These are phyloP conservation scores for Saccharomycopsis babjevae DNA, from an alignment of 805 yeast species.

Conservation along the genomic window DNA sequence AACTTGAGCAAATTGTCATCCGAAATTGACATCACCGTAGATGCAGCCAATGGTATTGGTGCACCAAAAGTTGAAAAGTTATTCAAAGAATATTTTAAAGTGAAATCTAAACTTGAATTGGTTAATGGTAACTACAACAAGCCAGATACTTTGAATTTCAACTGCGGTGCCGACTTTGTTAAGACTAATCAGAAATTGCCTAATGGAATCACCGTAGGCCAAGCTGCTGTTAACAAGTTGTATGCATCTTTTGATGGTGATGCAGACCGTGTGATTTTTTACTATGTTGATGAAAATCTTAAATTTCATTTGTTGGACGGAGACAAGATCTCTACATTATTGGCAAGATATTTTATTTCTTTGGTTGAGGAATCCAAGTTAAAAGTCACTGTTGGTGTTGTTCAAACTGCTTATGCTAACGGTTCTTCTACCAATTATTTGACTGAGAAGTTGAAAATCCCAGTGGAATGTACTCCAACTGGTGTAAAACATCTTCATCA, in stretches of 20 bases:
- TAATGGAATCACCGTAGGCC: constrained; percentile 31
- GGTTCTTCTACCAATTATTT: constrained; percentile 79
- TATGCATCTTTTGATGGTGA: constrained; percentile 93
- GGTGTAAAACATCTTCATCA: constrained; percentile 97
- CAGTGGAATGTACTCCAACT: constrained; percentile 84
- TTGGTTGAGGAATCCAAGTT: constrained; percentile 37
- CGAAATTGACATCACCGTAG: constrained; percentile 49
- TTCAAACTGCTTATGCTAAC: constrained; percentile 97
- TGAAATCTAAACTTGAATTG: constrained; percentile 30
- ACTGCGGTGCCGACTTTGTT: constrained; percentile 94
- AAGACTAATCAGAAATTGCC: constrained; percentile 83
- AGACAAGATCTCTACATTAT: constrained; percentile 81
- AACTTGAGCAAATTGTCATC: constrained; percentile 20
- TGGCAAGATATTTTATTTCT: constrained; percentile 57
- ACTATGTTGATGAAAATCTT: constrained; percentile 34
- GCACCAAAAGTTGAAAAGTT: constrained; percentile 58
- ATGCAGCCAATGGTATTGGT: constrained; percentile 97
- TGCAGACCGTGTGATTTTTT: constrained; percentile 89
- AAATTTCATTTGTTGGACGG: constrained; percentile 69
- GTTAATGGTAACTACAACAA: constrained; percentile 45
- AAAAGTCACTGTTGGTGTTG: constrained; percentile 56
- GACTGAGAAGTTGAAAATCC: constrained; percentile 48
- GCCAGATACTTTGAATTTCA: constrained; percentile 55
- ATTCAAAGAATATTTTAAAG: constrained; percentile 30
- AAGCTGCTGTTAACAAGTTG: constrained; percentile 36